A percentile compares a stretch with the other conserved stretches of the same genome.
Evolutionary conservation across 305 asterid genomes (phyloP).

Genomic region (Solanum aculeatissimum): DNA sequence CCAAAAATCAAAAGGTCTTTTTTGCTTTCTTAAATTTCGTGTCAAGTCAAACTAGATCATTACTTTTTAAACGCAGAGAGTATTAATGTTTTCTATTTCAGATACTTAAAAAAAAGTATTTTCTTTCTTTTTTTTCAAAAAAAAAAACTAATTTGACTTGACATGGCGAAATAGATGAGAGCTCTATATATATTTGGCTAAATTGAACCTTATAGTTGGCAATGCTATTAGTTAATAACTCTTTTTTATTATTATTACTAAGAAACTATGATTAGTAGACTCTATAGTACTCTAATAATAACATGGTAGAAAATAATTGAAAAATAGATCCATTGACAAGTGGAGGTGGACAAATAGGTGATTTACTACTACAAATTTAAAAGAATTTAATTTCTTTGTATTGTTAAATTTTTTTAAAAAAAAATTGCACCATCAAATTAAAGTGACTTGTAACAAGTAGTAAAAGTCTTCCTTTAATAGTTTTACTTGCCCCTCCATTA

Average conservation of each 20-base stretch:
- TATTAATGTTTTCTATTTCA: not conserved
- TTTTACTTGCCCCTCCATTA: too few relatives aligned
- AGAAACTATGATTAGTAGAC: not conserved
- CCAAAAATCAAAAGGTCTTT: too few relatives aligned
- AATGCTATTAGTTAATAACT: not conserved
- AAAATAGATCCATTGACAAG: not conserved
- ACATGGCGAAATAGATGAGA: not conserved
- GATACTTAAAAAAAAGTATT: not conserved
- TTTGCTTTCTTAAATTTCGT: too few relatives aligned
- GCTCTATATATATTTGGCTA: not conserved
- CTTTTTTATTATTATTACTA: not conserved
- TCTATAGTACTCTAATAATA: not conserved
- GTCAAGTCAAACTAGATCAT: too few relatives aligned
- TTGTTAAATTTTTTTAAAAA: too few relatives aligned
- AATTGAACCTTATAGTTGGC: not conserved
- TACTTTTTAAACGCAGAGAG: too few relatives aligned
- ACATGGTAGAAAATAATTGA: not conserved
- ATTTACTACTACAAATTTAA: not conserved
- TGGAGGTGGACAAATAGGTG: not conserved
- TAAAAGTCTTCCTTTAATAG: too few relatives aligned
- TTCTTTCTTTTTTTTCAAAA: too few relatives aligned
- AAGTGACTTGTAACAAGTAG: too few relatives aligned
- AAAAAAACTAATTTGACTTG: too few relatives aligned
- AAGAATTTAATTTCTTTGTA: not conserved
- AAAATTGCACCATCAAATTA: not conserved